phyloP scores from a whole-genome alignment of 768 basidiomycete genomes.

The Russula earlei region DNA sequence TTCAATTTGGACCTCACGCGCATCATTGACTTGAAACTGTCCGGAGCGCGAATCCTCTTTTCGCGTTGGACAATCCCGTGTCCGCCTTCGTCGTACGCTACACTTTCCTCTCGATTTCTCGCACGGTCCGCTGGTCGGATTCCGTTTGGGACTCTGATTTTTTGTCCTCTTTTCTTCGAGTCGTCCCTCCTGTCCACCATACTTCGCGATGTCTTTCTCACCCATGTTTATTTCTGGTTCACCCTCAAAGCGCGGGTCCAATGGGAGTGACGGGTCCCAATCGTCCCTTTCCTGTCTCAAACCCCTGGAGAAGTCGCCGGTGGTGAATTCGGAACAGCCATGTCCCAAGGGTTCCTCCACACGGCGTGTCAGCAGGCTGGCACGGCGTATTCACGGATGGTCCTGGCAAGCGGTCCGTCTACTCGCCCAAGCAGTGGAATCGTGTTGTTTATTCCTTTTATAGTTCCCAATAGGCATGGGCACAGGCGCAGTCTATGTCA shows the following conservation, averaged over 20 bases:
- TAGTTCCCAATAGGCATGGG: conserved; percentile 45
- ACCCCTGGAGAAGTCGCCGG: background rate
- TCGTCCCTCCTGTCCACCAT: background rate
- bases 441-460: background rate
- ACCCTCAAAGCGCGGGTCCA: background rate
- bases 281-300: background rate
- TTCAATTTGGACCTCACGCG: background rate
- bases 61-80: background rate
- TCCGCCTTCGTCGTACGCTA: background rate
- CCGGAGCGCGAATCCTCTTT: background rate
- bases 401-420: conserved; percentile 40
- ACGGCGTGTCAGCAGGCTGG: conserved; percentile 26
- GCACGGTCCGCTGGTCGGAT: conserved; percentile 1
- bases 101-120: background rate
- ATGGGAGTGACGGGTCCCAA: background rate
- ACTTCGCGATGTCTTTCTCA: background rate
- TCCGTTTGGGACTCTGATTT: background rate
- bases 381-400: conserved; percentile 43
- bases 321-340: background rate
- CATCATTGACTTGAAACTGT: background rate
- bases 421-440: too few species aligned
- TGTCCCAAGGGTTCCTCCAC: background rate
- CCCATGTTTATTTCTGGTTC: background rate
- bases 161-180: background rate
- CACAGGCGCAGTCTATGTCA: conserved; percentile 41